These are phyloP conservation scores for Monilinia laxa DNA, from an alignment of 2,329 filamentous ascomycete species.

Conservation along the genomic window DNA sequence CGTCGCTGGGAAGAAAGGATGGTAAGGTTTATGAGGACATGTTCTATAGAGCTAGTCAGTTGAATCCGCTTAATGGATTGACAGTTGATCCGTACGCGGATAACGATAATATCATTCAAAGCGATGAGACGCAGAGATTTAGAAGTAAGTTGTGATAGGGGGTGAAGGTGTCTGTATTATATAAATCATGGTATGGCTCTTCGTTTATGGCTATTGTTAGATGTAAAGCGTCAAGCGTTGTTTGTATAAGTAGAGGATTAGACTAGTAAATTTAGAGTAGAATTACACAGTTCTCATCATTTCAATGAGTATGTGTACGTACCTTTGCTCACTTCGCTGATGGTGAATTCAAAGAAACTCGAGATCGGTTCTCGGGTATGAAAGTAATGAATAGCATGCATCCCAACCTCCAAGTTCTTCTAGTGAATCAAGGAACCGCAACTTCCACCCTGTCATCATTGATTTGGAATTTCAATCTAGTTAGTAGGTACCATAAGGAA, in stretches of 20 bases:
- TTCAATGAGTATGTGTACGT: background rate
- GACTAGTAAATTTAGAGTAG: background rate
- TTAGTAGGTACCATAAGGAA: background rate
- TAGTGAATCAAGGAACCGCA: background rate
- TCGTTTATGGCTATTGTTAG: background rate
- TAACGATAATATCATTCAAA: conserved; percentile 60
- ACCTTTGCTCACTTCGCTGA: background rate
- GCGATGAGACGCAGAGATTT: conserved; percentile 48
- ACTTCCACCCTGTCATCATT: background rate
- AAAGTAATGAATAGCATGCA: background rate
- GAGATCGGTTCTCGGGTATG: background rate
- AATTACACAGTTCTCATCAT: background rate
- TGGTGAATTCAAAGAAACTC: background rate
- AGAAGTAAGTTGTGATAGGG: conserved; percentile 51
- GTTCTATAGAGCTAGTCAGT: conserved; percentile 68
- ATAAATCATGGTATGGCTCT: background rate
- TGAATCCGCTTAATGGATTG: conserved; percentile 71
- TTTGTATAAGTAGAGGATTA: conserved; percentile 4
- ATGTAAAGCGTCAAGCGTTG: conserved; percentile 1
- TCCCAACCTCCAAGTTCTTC: background rate
- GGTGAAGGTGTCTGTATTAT: background rate
- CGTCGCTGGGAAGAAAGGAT: conserved; percentile 66
- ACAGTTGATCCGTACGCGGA: conserved; percentile 72
- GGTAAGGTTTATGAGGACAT: conserved; percentile 77
- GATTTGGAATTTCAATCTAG: too few species aligned